Evolutionary conservation across 139 green algal genomes (phyloP).

Genomic region (Eudorina sp.): DNA sequence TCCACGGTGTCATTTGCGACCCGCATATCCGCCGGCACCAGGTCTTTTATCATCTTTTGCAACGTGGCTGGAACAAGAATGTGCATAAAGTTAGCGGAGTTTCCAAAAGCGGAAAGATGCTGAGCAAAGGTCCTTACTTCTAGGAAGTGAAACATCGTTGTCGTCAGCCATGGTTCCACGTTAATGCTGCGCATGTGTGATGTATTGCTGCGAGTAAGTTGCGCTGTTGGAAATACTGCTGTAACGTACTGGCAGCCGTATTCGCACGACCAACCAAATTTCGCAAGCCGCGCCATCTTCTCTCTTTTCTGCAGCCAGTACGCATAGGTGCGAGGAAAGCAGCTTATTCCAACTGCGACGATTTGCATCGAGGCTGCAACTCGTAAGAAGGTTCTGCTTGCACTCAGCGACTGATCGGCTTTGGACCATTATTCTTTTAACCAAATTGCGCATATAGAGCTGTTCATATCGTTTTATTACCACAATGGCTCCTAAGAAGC

Average conservation of each 20-base stretch:
- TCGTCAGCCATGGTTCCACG: constrained; percentile 45
- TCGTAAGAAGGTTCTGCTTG: too few species aligned
- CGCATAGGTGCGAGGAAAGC: too few species aligned
- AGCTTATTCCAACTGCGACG: too few species aligned
- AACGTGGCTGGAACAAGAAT: constrained; percentile 62
- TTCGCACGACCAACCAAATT: not conserved
- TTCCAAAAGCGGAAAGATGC: not conserved
- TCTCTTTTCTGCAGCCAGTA: too few species aligned
- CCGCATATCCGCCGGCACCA: constrained; percentile 60
- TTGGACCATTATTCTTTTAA: too few species aligned
- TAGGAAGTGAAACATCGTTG: constrained; percentile 61
- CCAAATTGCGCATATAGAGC: too few species aligned
- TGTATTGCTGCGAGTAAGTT: not conserved
- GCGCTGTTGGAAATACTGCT: not conserved
- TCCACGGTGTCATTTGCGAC: constrained; percentile 63
- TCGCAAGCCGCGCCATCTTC: not conserved
- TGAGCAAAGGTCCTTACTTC: constrained; percentile 41
- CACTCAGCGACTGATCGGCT: too few species aligned
- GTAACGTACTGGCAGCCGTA: not conserved
- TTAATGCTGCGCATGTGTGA: not conserved
- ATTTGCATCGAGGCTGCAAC: too few species aligned
- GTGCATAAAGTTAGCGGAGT: not conserved
- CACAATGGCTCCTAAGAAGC: constrained; percentile 90
- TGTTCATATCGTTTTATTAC: too few species aligned
- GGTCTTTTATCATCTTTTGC: constrained; percentile 72